Base-by-base conservation (phyloP, 805 yeast species). In the Myxozyma lipomycoides region DNA sequence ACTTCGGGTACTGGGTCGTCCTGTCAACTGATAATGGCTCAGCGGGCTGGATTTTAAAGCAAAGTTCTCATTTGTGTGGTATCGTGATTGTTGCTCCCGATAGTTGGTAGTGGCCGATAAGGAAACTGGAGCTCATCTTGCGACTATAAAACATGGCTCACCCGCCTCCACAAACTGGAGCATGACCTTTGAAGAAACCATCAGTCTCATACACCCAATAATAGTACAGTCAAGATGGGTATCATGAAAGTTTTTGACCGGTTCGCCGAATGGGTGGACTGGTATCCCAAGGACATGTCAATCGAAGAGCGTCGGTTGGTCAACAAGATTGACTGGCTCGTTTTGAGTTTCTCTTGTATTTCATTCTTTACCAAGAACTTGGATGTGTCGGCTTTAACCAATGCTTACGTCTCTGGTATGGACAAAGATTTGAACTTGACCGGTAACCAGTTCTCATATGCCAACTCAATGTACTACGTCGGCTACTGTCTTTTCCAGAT, bases 331-430 rank as follows among this genome's bases (percentile, higher is more conserved):
- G 88, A 83, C 60, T 57, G 79, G 23, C 63, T 80, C 32, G 68
- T 84, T 43, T 72, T 80, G 15, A 70, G 75, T 37, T 78, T 79
- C 58, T 72, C 84, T 0, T 76, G 81, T 64, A 66, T 80, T 50
- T 81, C 81, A 0, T 82, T 81, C 65, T 84, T 85, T 83, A 78
- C 83, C 48, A 83, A 82, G 64, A 79, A 81, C 50, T 68, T 84
- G 44, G 88, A 84, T 61, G 74, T 74, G 46, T 71, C 78, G 38
- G 84, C 83, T 62, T 68, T 79, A 45, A 75, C 75, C 52, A 81
- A 82, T 60, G 89, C 88, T 1, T 83, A 81, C 60, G 80, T 80
- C 41, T 75, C 82, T n/a, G 84, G 86, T 21, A 72, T 84, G 78
- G 65, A 74, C 49, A 79, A 38, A 52, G 82, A 73, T 45, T 66